Conservation (phyloP, 2,329 filamentous ascomycete species). For the Ambrosiella xylebori region DNA sequence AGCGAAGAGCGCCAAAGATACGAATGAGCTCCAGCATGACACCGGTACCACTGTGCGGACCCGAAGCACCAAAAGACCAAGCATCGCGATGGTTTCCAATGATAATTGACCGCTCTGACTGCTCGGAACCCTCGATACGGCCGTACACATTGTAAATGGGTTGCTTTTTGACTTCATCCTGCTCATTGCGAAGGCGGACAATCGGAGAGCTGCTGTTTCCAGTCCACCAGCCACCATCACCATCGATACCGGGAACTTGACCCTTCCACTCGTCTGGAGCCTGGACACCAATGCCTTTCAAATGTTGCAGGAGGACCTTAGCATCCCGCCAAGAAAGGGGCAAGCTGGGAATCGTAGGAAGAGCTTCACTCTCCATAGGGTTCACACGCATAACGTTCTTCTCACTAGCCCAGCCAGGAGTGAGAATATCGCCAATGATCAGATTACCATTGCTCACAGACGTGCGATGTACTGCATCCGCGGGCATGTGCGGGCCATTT, state of each 20-base stretch:
- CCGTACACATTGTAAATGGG: conserved; percentile 87
- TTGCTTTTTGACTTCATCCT: conserved; percentile 68
- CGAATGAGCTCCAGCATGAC: conserved; percentile 78
- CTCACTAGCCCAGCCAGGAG: conserved; percentile 67
- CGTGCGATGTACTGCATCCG: conserved; percentile 67
- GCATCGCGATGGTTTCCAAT: conserved; percentile 88
- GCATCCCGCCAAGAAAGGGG: conserved; percentile 85
- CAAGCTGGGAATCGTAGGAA: conserved; percentile 74
- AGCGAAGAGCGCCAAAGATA: conserved; percentile 62
- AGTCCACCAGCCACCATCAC: conserved; percentile 62
- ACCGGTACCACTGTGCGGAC: conserved; percentile 76
- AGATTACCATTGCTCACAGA: conserved; percentile 65
- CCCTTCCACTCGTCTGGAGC: conserved; percentile 58
- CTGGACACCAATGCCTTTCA: conserved; percentile 57
- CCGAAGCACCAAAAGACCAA: conserved; percentile 75
- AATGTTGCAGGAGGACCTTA: conserved; percentile 54
- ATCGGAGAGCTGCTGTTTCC: conserved; percentile 58
- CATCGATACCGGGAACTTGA: conserved; percentile 51
- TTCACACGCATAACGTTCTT: conserved; percentile 47
- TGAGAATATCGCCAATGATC: conserved; percentile 81
- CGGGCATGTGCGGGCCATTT: conserved; percentile 61
- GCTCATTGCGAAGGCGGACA: conserved; percentile 69
- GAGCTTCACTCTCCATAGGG: conserved; percentile 50
- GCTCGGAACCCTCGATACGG: conserved; percentile 67
- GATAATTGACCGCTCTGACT: conserved; percentile 66